Percentiles rank a stretch among this genome's conserved stretches.
phyloP scores from a whole-genome alignment of 257 asterid genomes.

The Cinchona pubescens region DNA sequence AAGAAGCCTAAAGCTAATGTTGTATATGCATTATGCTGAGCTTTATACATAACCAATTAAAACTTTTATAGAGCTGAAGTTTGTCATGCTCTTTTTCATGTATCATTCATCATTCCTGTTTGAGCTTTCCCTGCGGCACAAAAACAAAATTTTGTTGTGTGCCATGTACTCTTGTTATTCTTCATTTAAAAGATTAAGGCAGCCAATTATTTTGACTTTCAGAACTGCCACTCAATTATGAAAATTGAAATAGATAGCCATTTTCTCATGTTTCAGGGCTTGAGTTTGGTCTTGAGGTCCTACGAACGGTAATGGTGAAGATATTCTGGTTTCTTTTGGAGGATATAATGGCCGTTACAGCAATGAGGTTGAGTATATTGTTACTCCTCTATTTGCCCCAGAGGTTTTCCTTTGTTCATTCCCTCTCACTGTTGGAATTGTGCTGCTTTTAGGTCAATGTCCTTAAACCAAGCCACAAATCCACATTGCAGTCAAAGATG shows the following conservation, averaged over 20 bases:
- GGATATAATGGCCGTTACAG: constrained; percentile 96
- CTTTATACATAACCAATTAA: background rate
- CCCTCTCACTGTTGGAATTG: constrained; percentile 23
- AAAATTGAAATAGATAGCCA: background rate
- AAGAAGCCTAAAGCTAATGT: background rate
- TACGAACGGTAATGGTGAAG: constrained; percentile 76
- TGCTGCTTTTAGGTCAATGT: constrained; percentile 61
- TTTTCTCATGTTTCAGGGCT: constrained; percentile 55
- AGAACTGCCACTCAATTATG: background rate
- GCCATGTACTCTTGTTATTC: background rate
- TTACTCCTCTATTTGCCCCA: constrained; percentile 5
- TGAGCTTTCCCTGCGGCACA: background rate
- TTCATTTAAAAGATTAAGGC: background rate
- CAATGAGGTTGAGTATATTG: constrained; percentile 65
- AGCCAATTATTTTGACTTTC: background rate
- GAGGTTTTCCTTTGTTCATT: constrained; percentile 17
- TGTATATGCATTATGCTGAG: background rate
- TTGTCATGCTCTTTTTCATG: background rate
- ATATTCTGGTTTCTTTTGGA: constrained; percentile 87
- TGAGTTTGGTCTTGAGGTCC: constrained; percentile 83
- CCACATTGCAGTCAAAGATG: constrained; percentile 76
- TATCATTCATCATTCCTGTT: background rate
- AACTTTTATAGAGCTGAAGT: background rate
- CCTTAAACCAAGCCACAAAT: constrained; percentile 92
- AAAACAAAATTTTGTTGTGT: background rate